Evolutionary conservation across 805 yeast species (phyloP).

Genomic region (Pichia cabralensis): DNA sequence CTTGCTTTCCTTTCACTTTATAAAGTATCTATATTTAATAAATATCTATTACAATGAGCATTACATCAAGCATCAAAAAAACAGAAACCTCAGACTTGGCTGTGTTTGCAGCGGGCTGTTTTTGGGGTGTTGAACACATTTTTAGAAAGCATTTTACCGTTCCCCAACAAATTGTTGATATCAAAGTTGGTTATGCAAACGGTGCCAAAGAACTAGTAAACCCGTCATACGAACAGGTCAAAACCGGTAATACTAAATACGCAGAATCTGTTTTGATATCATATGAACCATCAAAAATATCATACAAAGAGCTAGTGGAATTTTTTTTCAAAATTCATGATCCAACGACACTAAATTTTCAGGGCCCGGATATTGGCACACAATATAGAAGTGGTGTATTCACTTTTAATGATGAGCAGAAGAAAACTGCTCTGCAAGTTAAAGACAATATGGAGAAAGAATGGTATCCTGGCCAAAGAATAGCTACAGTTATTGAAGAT

Average conservation of each 20-base stretch:
- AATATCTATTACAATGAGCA: background rate
- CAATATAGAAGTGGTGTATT: constrained; percentile 85
- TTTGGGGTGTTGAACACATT: constrained; percentile 86
- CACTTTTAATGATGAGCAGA: constrained; percentile 46
- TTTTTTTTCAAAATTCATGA: constrained; percentile 91
- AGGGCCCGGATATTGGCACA: constrained; percentile 84
- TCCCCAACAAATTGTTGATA: constrained; percentile 55
- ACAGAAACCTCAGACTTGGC: constrained; percentile 37
- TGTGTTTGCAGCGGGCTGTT: constrained; percentile 59
- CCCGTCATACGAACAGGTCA: constrained; percentile 65
- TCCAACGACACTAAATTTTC: constrained; percentile 75
- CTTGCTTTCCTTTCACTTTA: background rate
- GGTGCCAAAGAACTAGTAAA: constrained; percentile 35
- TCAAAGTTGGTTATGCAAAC: constrained; percentile 86
- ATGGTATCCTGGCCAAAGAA: constrained; percentile 64
- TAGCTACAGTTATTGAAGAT: constrained; percentile 64
- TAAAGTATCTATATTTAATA: no score
- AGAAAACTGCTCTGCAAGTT: constrained; percentile 27
- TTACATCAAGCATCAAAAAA: constrained; percentile 9
- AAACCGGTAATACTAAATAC: constrained; percentile 62
- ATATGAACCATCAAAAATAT: constrained; percentile 59
- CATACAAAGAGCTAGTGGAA: constrained; percentile 55
- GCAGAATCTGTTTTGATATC: constrained; percentile 83
- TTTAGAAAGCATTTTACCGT: constrained; percentile 51
- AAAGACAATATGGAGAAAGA: constrained; percentile 51